Conservation (phyloP, 2,329 filamentous ascomycete genomes). For the Penicillium sp. region DNA sequence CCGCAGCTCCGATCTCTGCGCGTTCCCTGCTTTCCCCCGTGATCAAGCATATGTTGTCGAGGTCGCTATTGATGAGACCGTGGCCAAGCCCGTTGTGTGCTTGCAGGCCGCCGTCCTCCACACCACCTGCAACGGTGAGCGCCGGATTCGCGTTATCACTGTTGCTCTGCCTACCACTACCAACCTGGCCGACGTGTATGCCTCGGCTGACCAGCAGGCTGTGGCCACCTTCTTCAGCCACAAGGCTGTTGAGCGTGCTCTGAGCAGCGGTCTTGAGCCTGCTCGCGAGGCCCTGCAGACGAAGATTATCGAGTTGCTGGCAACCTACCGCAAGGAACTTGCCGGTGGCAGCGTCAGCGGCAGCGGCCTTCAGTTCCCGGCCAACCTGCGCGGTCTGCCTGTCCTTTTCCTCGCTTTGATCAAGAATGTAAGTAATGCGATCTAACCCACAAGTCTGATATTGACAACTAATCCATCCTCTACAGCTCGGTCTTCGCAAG, state of each 20-base stretch:
- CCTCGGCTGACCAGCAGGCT: conserved; percentile 90
- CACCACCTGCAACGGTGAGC: conserved; percentile 96
- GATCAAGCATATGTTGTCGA: conserved; percentile 98
- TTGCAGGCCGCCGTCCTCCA: conserved; percentile 93
- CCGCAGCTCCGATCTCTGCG: conserved; percentile 93
- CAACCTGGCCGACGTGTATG: conserved; percentile 86
- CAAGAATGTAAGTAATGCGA: conserved; percentile 71
- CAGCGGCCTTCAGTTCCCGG: conserved; percentile 87
- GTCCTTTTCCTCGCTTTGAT: conserved; percentile 91
- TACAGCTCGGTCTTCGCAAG: conserved; percentile 74
- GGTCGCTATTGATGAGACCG: conserved; percentile 93
- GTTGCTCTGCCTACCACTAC: conserved; percentile 90
- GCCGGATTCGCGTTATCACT: conserved; percentile 91
- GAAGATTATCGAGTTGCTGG: conserved; percentile 88
- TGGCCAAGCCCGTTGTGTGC: conserved; percentile 89
- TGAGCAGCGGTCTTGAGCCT: conserved; percentile 84
- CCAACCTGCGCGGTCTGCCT: conserved; percentile 85
- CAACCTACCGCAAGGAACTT: conserved; percentile 96
- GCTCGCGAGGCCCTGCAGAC: conserved; percentile 87
- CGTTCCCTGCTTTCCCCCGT: conserved; percentile 95
- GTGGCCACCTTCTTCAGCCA: conserved; percentile 95
- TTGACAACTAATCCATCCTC: conserved; percentile 8
- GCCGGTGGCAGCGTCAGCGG: conserved; percentile 94
- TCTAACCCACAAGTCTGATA: background rate
- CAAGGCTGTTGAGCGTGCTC: conserved; percentile 89